phyloP scores from a whole-genome alignment of 495 filamentous ascomycete species.

The Glonium stellatum region DNA sequence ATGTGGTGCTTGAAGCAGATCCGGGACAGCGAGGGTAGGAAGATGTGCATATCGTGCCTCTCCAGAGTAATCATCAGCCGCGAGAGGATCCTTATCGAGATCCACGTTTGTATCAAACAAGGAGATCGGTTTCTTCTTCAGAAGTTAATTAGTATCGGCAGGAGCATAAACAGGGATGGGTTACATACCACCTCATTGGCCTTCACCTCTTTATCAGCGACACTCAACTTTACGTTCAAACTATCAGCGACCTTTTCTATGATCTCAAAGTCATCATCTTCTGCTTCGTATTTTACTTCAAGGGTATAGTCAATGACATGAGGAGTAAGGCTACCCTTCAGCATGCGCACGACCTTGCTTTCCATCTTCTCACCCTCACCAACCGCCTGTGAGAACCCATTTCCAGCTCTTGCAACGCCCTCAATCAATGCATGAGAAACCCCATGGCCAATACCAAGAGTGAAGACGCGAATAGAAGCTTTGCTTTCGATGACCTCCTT shows the following conservation, averaged over 20 bases:
- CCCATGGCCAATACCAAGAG: constrained; percentile 55
- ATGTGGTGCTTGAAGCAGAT: constrained; percentile 55
- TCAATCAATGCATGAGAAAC: constrained; percentile 61
- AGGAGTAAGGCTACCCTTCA: constrained; percentile 59
- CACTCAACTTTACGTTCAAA: constrained; percentile 29
- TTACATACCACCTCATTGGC: constrained; percentile 11
- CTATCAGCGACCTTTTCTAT: constrained; percentile 48
- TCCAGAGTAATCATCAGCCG: constrained; percentile 22
- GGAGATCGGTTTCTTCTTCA: constrained; percentile 45
- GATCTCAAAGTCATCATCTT: constrained; percentile 50
- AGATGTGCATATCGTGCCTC: constrained; percentile 41
- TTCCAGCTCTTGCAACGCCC: constrained; percentile 58
- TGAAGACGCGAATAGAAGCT: constrained; percentile 55
- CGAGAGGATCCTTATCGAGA: constrained; percentile 29
- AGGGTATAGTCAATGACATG: constrained; percentile 54
- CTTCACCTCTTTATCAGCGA: constrained; percentile 8
- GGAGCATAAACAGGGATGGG: background rate
- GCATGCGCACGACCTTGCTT: constrained; percentile 60
- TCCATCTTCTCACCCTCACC: constrained; percentile 52
- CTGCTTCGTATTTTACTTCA: constrained; percentile 51
- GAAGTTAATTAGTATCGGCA: constrained; percentile 15
- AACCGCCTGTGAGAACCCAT: constrained; percentile 60
- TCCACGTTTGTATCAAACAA: constrained; percentile 47
- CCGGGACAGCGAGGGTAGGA: constrained; percentile 45
- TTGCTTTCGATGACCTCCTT: constrained; percentile 41